Evolutionary conservation across 108 stramenopile species (phyloP).

Genomic region (Nannochloropsis oceanica): DNA sequence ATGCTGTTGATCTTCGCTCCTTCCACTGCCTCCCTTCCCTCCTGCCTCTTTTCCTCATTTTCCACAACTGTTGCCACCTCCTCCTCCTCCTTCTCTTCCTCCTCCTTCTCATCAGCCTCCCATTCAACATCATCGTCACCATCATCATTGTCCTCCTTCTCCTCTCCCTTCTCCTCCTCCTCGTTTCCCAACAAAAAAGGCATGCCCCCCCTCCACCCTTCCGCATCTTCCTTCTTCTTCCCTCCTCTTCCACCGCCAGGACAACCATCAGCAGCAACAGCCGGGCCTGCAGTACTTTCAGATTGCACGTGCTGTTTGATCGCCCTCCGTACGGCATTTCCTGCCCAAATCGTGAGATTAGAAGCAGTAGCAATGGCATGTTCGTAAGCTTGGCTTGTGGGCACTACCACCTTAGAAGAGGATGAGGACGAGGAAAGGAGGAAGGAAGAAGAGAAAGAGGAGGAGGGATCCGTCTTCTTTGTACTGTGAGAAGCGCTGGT

Average conservation of each 20-base stretch:
- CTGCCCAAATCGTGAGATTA: conserved; percentile 74
- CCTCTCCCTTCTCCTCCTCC: too few relatives aligned
- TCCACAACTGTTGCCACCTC: neutral
- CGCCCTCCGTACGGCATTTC: conserved; percentile 65
- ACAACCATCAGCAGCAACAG: too few relatives aligned
- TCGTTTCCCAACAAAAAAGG: too few relatives aligned
- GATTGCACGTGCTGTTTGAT: conserved; percentile 21
- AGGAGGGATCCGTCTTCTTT: too few relatives aligned
- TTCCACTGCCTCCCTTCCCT: neutral
- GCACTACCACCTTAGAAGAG: neutral
- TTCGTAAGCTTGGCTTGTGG: neutral
- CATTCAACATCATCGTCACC: neutral
- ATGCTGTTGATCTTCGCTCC: too few relatives aligned
- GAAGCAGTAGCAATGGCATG: conserved; percentile 62
- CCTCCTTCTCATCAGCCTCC: neutral
- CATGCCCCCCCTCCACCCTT: too few relatives aligned
- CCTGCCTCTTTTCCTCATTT: neutral
- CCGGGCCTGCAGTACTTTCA: too few relatives aligned
- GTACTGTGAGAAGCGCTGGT: too few relatives aligned
- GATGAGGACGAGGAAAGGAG: neutral
- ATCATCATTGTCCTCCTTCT: neutral
- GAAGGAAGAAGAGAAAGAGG: neutral
- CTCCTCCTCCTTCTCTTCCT: neutral
- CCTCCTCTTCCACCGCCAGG: too few relatives aligned
- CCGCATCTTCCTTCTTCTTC: too few relatives aligned